Percentiles rank a stretch among this genome's conserved stretches.
These are phyloP conservation scores for Tetrahymena thermophila DNA, from an alignment of 73 alveolate species.

Conservation along the genomic window DNA sequence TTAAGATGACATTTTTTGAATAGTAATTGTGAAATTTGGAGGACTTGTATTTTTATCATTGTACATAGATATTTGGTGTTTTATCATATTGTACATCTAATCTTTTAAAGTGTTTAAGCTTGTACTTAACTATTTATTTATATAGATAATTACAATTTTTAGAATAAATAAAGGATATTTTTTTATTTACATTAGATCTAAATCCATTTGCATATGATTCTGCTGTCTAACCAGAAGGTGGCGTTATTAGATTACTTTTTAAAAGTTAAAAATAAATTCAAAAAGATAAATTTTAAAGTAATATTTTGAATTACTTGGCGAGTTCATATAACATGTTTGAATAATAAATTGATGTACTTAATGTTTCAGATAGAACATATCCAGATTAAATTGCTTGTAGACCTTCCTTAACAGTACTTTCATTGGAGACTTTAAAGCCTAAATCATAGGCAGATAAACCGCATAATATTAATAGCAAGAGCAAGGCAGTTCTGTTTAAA, in stretches of 20 bases:
- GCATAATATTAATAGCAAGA: constrained; percentile 5
- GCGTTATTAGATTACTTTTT: neutral
- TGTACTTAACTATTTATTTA: neutral
- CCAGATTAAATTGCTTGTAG: constrained; percentile 21
- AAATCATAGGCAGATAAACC: constrained; percentile 8
- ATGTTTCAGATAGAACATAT: constrained; percentile 8
- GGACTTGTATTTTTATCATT: neutral
- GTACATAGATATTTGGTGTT: neutral
- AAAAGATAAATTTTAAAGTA: neutral
- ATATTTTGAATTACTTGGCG: neutral
- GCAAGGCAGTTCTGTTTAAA: constrained; percentile 23
- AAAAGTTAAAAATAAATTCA: neutral
- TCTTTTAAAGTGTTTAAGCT: neutral
- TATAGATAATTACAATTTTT: neutral
- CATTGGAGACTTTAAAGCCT: constrained; percentile 12
- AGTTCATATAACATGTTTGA: neutral
- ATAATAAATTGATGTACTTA: constrained; percentile 23
- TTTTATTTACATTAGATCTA: neutral
- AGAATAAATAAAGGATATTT: neutral
- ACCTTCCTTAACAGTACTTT: constrained; percentile 23
- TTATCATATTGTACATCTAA: neutral
- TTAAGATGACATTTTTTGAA: neutral
- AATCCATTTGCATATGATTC: neutral
- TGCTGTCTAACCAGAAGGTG: neutral
- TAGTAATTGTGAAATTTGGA: neutral